These are phyloP conservation scores for Metschnikowia reukaufii DNA, from an alignment of 805 yeast species.

Conservation along the genomic window DNA sequence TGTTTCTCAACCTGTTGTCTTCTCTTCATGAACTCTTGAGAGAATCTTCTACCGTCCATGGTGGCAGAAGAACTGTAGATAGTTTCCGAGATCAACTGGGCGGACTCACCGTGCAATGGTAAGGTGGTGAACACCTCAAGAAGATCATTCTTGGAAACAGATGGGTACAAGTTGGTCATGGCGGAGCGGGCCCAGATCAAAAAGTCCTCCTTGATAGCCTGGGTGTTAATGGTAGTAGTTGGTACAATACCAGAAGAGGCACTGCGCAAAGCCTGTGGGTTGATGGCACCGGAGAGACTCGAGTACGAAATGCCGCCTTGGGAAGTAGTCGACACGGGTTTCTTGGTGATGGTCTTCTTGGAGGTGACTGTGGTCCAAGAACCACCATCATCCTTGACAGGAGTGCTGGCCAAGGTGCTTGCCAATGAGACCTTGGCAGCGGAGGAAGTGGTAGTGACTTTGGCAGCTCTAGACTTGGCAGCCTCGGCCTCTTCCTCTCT, in stretches of 20 bases:
- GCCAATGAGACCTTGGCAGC: conserved; percentile 34
- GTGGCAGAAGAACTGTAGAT: conserved; percentile 84
- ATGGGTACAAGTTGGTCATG: conserved; percentile 64
- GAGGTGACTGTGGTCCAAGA: conserved; percentile 45
- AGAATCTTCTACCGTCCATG: conserved; percentile 94
- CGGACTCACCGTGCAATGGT: conserved; percentile 72
- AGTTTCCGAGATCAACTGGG: conserved; percentile 88
- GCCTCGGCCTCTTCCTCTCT: conserved; percentile 51
- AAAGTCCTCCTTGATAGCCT: conserved; percentile 52
- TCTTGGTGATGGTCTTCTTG: conserved; percentile 36
- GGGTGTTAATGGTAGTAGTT: conserved; percentile 21
- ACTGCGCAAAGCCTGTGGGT: conserved; percentile 38
- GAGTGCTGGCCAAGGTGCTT: conserved; percentile 30
- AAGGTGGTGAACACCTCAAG: conserved; percentile 76
- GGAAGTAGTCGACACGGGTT: conserved; percentile 16
- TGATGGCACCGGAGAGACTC: conserved; percentile 25
- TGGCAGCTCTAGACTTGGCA: conserved; percentile 25
- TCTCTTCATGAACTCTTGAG: conserved; percentile 81
- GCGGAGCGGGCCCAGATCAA: conserved; percentile 70
- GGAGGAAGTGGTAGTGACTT: conserved; percentile 28
- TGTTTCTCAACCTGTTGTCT: conserved; percentile 69
- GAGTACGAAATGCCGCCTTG: conserved; percentile 16
- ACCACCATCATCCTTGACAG: conserved; percentile 25
- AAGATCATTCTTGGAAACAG: conserved; percentile 76
- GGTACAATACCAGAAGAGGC: conserved; percentile 35